phyloP scores from a whole-genome alignment of 1,284 basidiomycete genomes.

The Heterobasidion irregulare region DNA sequence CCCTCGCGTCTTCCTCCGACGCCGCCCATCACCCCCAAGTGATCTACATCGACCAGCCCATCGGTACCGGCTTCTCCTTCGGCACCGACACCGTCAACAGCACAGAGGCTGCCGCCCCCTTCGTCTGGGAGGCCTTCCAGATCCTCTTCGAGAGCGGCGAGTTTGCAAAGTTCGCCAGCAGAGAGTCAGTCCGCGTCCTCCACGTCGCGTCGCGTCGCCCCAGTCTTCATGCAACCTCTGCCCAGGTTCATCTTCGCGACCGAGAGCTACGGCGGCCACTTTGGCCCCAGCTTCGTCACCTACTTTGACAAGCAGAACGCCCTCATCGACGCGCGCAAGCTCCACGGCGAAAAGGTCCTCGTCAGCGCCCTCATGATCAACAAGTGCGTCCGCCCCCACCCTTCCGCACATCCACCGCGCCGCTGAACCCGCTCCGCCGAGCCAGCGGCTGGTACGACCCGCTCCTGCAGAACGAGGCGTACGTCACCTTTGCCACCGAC shows the following conservation, averaged over 20 bases:
- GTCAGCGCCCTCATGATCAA: slow-evolving; percentile 35
- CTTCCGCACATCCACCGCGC: background rate
- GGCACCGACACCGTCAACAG: slow-evolving; percentile 48
- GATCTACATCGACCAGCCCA: slow-evolving; percentile 73
- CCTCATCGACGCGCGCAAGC: slow-evolving; percentile 34
- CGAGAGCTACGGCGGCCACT: slow-evolving; percentile 66
- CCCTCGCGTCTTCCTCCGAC: background rate
- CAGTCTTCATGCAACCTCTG: background rate
- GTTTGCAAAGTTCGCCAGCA: slow-evolving; percentile 45
- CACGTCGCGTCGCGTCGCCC: background rate
- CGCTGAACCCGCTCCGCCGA: background rate
- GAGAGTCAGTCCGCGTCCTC: slow-evolving; percentile 31
- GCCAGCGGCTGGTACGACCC: slow-evolving; percentile 61
- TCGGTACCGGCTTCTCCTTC: slow-evolving; percentile 60
- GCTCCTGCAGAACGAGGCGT: slow-evolving; percentile 52
- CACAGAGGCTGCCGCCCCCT: slow-evolving; percentile 40
- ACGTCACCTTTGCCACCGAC: slow-evolving; percentile 40
- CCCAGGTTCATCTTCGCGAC: slow-evolving; percentile 35
- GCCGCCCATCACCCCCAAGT: slow-evolving; percentile 14
- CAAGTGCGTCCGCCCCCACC: slow-evolving; percentile 12
- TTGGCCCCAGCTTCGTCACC: slow-evolving; percentile 54
- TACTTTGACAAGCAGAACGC: slow-evolving; percentile 62
- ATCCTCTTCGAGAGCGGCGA: slow-evolving; percentile 38
- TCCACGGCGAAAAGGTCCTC: slow-evolving; percentile 25
- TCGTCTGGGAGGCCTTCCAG: slow-evolving; percentile 60